phyloP scores from a whole-genome alignment of 2,329 filamentous ascomycete species.

The Pyrenochaeta sp. region DNA sequence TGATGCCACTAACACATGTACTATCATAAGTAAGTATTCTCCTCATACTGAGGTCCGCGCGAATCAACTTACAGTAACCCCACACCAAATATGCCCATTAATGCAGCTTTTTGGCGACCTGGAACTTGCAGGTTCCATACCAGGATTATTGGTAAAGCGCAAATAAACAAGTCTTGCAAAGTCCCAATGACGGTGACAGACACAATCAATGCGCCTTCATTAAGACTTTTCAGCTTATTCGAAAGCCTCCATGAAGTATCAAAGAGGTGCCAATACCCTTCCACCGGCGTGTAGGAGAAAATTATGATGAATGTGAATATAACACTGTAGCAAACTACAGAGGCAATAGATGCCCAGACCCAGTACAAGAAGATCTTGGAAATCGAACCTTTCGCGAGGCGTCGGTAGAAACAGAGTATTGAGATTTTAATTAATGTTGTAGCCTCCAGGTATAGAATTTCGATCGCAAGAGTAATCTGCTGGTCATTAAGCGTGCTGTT shows the following conservation, averaged over 20 bases:
- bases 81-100: conserved; percentile 51
- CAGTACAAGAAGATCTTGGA: conserved; percentile 41
- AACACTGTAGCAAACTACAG: conserved; percentile 45
- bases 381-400: conserved; percentile 41
- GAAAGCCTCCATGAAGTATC: conserved; percentile 33
- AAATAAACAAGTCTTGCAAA: conserved; percentile 46
- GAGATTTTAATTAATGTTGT: conserved; percentile 34
- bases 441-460: conserved; percentile 22
- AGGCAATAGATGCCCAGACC: conserved; percentile 41
- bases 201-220: conserved; percentile 44
- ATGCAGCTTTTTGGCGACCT: conserved; percentile 49
- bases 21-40: conserved; percentile 12
- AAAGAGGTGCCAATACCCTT: conserved; percentile 49
- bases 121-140: conserved; percentile 51
- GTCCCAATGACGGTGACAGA: conserved; percentile 44
- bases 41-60: background rate
- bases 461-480: conserved; percentile 27
- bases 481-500: background rate
- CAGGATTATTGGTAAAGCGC: conserved; percentile 49
- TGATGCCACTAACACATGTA: conserved; percentile 33
- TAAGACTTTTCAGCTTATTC: conserved; percentile 40
- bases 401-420: conserved; percentile 48
- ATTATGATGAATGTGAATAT: conserved; percentile 42
- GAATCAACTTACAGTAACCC: conserved; percentile 46
- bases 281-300: conserved; percentile 44